Percentiles rank a stretch among this genome's conserved stretches.
These are phyloP conservation scores for Amanita jacksonii DNA, from an alignment of 768 basidiomycete species.

Conservation along the genomic window DNA sequence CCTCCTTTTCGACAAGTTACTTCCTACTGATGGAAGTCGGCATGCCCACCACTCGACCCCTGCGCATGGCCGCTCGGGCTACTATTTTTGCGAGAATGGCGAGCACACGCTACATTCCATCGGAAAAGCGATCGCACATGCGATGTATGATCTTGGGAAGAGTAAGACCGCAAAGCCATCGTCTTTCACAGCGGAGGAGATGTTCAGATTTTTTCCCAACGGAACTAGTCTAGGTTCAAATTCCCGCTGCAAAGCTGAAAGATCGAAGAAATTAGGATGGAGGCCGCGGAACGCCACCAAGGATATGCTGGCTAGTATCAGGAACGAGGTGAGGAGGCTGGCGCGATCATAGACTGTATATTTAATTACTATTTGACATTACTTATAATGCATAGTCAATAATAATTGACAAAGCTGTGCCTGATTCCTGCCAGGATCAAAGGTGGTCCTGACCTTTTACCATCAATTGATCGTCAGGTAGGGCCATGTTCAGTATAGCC, in stretches of 20 bases:
- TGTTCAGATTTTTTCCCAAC: constrained; percentile 30
- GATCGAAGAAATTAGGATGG: constrained; percentile 40
- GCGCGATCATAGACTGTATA: too few species aligned
- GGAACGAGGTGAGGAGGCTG: constrained; percentile 29
- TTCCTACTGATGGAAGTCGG: constrained; percentile 11
- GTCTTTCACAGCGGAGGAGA: constrained; percentile 35
- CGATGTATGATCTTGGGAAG: constrained; percentile 28
- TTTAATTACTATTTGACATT: too few species aligned
- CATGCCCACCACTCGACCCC: constrained; percentile 14
- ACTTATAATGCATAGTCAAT: too few species aligned
- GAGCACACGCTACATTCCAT: constrained; percentile 37
- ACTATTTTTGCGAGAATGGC: constrained; percentile 44
- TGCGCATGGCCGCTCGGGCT: constrained; percentile 40
- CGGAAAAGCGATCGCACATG: constrained; percentile 27
- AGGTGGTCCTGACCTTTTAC: too few species aligned
- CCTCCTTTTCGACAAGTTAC: constrained; percentile 27
- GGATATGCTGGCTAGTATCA: constrained; percentile 41
- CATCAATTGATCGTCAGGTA: too few species aligned
- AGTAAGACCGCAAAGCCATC: constrained; percentile 30
- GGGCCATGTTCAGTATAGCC: too few species aligned
- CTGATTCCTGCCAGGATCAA: too few species aligned
- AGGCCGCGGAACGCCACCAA: constrained; percentile 36
- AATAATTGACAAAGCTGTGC: too few species aligned
- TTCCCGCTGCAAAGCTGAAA: constrained; percentile 33
- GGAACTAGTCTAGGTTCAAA: constrained; percentile 30